Base-by-base conservation (phyloP, 139 green algal species). In the Trebouxia sp. region DNA sequence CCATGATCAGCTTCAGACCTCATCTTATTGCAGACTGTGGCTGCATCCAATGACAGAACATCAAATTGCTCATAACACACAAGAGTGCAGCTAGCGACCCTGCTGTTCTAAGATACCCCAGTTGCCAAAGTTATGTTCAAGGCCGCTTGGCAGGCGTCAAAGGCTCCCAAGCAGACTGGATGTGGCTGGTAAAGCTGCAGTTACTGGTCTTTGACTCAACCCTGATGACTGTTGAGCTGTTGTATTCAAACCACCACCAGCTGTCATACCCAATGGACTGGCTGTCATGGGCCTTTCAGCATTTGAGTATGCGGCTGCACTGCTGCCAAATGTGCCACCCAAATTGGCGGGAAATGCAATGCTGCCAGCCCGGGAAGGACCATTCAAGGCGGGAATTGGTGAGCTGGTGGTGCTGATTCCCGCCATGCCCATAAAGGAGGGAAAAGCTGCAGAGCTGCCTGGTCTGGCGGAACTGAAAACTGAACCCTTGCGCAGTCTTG, bases 271-370 rank as follows among this genome's bases (percentile, higher is more conserved):
- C 35, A 72, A 9, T 30, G 62, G 32, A 35, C 62, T 72, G 62
- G 35, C 62, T 72, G 62, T 72, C 62, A 45, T 72, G 62, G 62
- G 62, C 28, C 62, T 45, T 42, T 72, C 62, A 45, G 28, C 26
- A 6, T 9, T 43, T 45, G 62, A 26, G 14, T 30, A 15, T 35
- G 43, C 24, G 62, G 62, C 62, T 72, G 62, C 62, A 72, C 28
- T 45, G 62, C 62, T 72, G 56, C 56, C n/a, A 67, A 28, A 26
- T 37, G 26, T 67, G 0, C n/a, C 22, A 28, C 22, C 56, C 24
- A 39, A 15, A 37, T 30, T 30, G 8, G 56, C n/a, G 0, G n/a
- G n/a, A 39, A 67, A 20, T 28, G 56, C 56, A 39, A 67, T 15
- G 26, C 56, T 67, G 62, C 62, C 10, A 35, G 12, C 17, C 7